Evolutionary conservation across 2,329 filamentous ascomycete species (phyloP).

Genomic region (Hymenoscyphus repandus): DNA sequence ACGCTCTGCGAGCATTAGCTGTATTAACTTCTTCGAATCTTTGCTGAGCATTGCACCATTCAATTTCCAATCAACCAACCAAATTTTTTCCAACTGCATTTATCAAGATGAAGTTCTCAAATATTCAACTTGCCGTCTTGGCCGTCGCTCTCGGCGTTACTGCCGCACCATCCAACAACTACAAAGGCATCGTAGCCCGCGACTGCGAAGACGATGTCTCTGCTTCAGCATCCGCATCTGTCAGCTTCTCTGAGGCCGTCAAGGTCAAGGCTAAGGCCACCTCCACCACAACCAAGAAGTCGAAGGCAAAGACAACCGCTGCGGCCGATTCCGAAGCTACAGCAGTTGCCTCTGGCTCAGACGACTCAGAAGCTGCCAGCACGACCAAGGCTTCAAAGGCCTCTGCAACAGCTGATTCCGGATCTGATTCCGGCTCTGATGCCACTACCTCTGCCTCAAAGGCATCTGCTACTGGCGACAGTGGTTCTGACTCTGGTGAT

Average conservation of each 20-base stretch:
- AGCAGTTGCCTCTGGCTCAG: no score
- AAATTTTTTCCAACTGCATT: not conserved
- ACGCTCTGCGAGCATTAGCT: conserved; percentile 2
- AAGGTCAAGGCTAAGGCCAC: not conserved
- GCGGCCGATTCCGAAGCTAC: not conserved
- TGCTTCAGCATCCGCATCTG: not conserved
- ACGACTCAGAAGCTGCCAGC: not conserved
- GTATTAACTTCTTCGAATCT: not conserved
- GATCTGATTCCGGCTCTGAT: not conserved
- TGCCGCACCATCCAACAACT: not conserved
- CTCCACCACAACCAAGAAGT: not conserved
- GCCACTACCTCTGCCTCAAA: not conserved
- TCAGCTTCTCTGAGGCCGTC: not conserved
- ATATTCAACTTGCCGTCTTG: conserved; percentile 3
- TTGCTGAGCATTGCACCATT: conserved; percentile 6
- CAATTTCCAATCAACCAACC: not conserved
- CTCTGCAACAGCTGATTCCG: not conserved
- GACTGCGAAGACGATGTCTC: not conserved
- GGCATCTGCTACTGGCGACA: not conserved
- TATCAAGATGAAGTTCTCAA: conserved; percentile 7
- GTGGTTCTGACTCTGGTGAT: not conserved
- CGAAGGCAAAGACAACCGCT: not conserved
- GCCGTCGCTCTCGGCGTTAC: conserved; percentile 5
- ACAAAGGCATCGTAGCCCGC: not conserved
- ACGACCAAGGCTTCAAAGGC: not conserved